Base-by-base conservation (phyloP, 495 filamentous ascomycete genomes). In the Neurospora sp. region DNA sequence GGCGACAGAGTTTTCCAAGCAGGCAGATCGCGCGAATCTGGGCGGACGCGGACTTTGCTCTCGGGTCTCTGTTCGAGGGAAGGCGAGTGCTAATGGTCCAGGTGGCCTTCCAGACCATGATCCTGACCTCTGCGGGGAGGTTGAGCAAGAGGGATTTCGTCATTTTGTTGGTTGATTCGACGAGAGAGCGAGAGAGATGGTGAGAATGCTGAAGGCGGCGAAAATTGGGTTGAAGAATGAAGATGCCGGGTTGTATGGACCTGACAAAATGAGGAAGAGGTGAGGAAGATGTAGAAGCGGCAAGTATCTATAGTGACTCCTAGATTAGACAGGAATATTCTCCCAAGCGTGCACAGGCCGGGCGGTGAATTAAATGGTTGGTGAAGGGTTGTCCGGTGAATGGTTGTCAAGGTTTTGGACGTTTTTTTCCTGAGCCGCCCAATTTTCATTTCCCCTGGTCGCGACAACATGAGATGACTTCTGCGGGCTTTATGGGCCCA, bases 391-490 rank as follows among this genome's bases (percentile, higher is more conserved):
- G 44, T 46, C 44, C 10, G 16, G 42, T 46, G 42, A 46, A n/a
- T 4, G 42, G 18, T 10, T 0, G n/a, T 46, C 18, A 46, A 46
- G n/a, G n/a, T 46, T 46, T 20, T 46, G 18, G 18, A 53, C 9
- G 18, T 12, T 53, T 4, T 46, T 20, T 41, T 41, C 1, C 40
- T n/a, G 46, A 22, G 3, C 46, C 46, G 9, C 9, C 42, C 18
- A 44, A n/a, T 0, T n/a, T n/a, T 0, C 7, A 44, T 2, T 44
- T n/a, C 42, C 0, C 3, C 0, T n/a, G 0, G 6, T 8, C 18
- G 16, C 0, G 2, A 44, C 0, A 46, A n/a, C 18, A 10, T 18
- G 18, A 1, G 3, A 46, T n/a, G 42, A n/a, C 42, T 46, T 8
- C 0, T 46, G 18, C 8, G 42, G 42, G 7, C 42, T 1, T 9